Base-by-base conservation (phyloP, 2,329 filamentous ascomycete genomes). In the Cordyceps tenuipes region DNA sequence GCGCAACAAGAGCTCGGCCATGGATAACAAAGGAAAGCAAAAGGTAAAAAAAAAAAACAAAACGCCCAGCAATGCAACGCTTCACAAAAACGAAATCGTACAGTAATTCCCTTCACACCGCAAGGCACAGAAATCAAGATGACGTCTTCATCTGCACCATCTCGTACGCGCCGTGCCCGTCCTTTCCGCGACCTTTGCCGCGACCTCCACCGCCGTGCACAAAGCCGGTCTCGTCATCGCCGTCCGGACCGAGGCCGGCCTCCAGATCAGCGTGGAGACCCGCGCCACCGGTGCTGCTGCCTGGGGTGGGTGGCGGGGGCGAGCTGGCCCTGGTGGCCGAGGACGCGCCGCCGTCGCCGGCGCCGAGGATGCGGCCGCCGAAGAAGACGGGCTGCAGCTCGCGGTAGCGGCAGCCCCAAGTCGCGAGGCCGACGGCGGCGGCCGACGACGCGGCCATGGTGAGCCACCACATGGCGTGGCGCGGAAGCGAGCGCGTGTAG, bases 331-430 rank as follows among this genome's bases (percentile, higher is more conserved):
- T 15, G 7, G 57, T 43, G 26, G 60, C 52, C 5, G 62, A 44
- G 29, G 49, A 47, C 3, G 44, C 47, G 23, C 55, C 46, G 39
- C 26, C 26, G 39, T 65, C 61, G 60, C 65, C 64, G 17, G 68
- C 65, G n/a, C 69, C 69, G 49, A 74, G 69, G 43, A 72, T 73
- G 8, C 72, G 70, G 9, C 72, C 77, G 21, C 91, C 91, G 69
- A 97, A 97, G 62, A 84, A 87, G 67, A 97, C 95, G 12, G 94
- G 93, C 68, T 85, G 82, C 60, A 99, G 76, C 74, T 99, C 94
- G 62, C 93, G 82, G 79, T 91, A 95, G 69, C 87, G 90, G 71
- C 93, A 97, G 3, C 87, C 90, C 90, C 93, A 97, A 43, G 95
- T 87, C 4, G 90, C 92, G 2, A 94, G 77, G 51, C 78, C 83